Conservation (phyloP, 257 asterid species). For the Leptodermis oblonga region DNA sequence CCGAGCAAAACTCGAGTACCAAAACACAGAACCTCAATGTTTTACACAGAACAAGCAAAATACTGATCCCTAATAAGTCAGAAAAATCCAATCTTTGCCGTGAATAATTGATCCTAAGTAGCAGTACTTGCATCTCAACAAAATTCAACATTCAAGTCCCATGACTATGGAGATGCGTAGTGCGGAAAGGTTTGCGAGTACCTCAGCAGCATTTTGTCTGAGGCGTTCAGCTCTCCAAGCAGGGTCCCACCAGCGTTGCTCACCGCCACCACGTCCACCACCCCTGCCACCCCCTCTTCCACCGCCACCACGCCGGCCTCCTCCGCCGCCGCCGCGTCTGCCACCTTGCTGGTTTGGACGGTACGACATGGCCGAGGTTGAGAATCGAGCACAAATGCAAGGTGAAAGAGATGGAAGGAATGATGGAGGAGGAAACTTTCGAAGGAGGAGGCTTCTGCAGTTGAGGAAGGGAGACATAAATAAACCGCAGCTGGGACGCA, state of each 20-base stretch:
- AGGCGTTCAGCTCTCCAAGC: constrained; percentile 95
- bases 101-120: background rate
- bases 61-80: background rate
- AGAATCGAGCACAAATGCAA: constrained; percentile 22
- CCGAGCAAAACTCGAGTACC: background rate
- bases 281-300: constrained; percentile 40
- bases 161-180: background rate
- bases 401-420: constrained; percentile 10
- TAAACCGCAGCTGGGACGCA: background rate
- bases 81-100: background rate
- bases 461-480: constrained; percentile 46
- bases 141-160: background rate
- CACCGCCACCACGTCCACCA: constrained; percentile 60
- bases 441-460: constrained; percentile 19
- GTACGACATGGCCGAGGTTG: constrained; percentile 53
- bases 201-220: constrained; percentile 76
- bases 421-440: constrained; percentile 16
- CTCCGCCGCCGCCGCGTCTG: constrained; percentile 46
- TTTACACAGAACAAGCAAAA: background rate
- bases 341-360: constrained; percentile 83
- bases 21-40: background rate
- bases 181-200: constrained; percentile 13
- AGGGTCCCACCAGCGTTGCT: constrained; percentile 99
- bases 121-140: background rate
- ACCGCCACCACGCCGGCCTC: constrained; percentile 37